Base-by-base conservation (phyloP, 208 protist genomes). In the Angomonas deanei region DNA sequence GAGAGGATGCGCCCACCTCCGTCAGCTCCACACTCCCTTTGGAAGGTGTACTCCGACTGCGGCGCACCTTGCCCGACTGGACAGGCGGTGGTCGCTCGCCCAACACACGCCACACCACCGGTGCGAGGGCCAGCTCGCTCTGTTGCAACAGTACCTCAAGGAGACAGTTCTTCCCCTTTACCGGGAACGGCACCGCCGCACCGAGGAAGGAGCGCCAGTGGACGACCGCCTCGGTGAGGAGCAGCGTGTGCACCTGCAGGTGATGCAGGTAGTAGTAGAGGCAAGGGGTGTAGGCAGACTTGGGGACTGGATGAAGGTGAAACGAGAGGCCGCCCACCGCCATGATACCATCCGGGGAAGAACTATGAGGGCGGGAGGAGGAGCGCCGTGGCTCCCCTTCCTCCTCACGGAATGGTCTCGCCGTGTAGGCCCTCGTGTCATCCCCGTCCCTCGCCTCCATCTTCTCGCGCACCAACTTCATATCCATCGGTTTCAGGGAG, bases 101-200 rank as follows among this genome's bases (percentile, higher is more conserved):
- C 48, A 72, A n/a, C 46, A 69, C 66, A 39, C 59, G 52, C 49
- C 62, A 47, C 26, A 77, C 31, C 5, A 60, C 59, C 4, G 30
- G 33, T 17, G 79, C 72, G 11, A 55, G 1, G 10, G 72, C 46
- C 26, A 86, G 61, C 1, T 50, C 26, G 5, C 64, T 53, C 47
- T 74, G 73, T 39, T 82, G 68, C 59, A 64, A 50, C 24, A 71
- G 47, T 46, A 82, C 64, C 36, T 72, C 63, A 13, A 86, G 65
- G 11, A 79, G 48, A 38, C 78, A 86, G 58, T 86, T 82, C 13
- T 61, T 47, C 27, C 64, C 59, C 13, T 78, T 66, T n/a, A 79
- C 47, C 0, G 78, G 47, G 64, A 82, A 77, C 6, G 80, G 80
- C 13, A 66, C 59, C 15, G 47, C 33, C 32, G 60, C 61, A 24